Evolutionary conservation across 2,329 filamentous ascomycete genomes (phyloP), one percentile per base, ranked within the genome.

Genomic region (Penicillium nordicum): DNA sequence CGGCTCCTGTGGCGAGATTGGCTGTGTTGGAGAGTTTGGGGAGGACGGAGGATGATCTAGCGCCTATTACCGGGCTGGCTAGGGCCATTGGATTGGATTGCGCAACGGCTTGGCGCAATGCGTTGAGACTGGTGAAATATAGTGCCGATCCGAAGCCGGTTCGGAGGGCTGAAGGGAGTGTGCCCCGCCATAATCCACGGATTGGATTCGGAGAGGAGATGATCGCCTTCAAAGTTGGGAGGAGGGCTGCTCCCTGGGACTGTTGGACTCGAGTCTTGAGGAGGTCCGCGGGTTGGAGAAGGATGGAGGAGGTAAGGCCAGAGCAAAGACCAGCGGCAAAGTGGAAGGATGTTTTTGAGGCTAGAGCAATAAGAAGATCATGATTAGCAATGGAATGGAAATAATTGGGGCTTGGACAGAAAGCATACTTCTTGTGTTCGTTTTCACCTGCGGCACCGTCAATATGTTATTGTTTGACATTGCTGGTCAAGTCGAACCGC

Each of bases 181-280:
- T 96, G 53, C 94, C 94, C 61, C 94, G 87, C 93, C 94, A 99
- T 70, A 99, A 84, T 42, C 85, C 84, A 32, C 85, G 82, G 60
- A 96, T 78, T 4, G 88, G 87, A 10, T 85, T 78, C 1, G 84
- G 84, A 23, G 83, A 86, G 64, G 79, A 77, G 61, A 88, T 82
- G 69, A 96, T 90, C 34, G 85, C 79, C 67, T 84, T 84, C 58
- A 96, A 78, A 18, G 88, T 89, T 25, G 80, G 78, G 51, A 84
- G 74, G 55, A 97, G 83, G 2, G 90, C 85, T 63, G 84, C 83
- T 42, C 84, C 82, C 57, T 75, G 85, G 34, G 90, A 90, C 74
- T 97, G 94, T 72, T 99, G 94, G 40, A 97, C 87, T 45, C 94
- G 88, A 30, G 94, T 99, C 76, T 99, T 99, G 72, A 99, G 86